phyloP scores from a whole-genome alignment of 208 protist genomes.

The Trypanosoma caninum region DNA sequence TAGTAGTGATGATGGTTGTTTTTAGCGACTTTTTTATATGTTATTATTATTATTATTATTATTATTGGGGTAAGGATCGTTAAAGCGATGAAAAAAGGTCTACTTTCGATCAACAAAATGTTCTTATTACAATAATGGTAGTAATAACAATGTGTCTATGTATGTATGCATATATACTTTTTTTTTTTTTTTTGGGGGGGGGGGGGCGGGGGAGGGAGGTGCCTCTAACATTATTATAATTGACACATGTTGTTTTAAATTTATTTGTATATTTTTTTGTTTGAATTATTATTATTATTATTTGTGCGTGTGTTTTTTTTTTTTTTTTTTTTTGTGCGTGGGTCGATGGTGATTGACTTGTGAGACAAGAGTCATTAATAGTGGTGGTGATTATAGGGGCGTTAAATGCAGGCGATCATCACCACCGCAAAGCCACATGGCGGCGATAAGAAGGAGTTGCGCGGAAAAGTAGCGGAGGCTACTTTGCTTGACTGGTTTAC shows the following conservation, averaged over 20 bases:
- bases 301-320: slow-evolving; percentile 1
- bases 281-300: not conserved
- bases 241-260: too few relatives aligned
- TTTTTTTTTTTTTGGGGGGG: not conserved
- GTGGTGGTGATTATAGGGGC: not conserved
- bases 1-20: too few relatives aligned
- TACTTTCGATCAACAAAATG: too few relatives aligned
- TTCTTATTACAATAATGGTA: not conserved
- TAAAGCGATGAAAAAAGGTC: too few relatives aligned
- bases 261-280: not conserved
- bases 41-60: too few relatives aligned
- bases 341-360: slow-evolving; percentile 25
- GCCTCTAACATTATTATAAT: too few relatives aligned
- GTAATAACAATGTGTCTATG: not conserved
- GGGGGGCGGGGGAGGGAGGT: not conserved
- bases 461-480: slow-evolving; percentile 3
- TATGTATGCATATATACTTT: not conserved
- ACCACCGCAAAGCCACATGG: slow-evolving; percentile 1
- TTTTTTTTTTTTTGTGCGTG: not conserved
- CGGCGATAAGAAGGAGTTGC: slow-evolving; percentile 12
- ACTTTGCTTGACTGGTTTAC: slow-evolving; percentile 48
- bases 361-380: not conserved
- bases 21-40: too few relatives aligned
- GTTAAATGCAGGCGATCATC: slow-evolving; percentile 33
- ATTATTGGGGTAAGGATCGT: too few relatives aligned